Percentiles rank a stretch among this genome's conserved stretches.
Evolutionary conservation across 108 stramenopile species (phyloP).

Genomic region (Conticribra guillardii): DNA sequence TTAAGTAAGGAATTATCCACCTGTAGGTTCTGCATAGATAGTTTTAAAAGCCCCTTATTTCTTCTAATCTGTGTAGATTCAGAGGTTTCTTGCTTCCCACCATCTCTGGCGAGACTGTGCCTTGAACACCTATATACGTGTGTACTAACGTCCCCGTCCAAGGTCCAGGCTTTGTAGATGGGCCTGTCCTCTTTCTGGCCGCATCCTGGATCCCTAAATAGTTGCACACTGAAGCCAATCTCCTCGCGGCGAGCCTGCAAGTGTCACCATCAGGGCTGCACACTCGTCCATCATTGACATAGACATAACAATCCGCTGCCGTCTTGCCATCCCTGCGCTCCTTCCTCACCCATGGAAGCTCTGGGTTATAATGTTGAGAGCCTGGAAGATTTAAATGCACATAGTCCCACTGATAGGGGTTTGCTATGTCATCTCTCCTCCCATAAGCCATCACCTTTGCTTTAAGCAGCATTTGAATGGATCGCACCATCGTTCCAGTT

Average conservation of each 20-base stretch:
- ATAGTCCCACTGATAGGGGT: constrained; percentile 45
- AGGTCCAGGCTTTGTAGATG: constrained; percentile 37
- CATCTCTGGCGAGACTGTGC: constrained; percentile 23
- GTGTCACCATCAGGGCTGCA: constrained; percentile 4
- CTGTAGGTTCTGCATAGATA: constrained; percentile 43
- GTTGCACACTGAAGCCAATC: background rate
- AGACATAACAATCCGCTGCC: constrained; percentile 31
- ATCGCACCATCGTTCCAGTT: constrained; percentile 20
- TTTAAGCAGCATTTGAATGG: constrained; percentile 8
- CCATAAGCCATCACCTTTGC: constrained; percentile 31
- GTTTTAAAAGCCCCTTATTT: constrained; percentile 42
- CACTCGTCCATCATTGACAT: constrained; percentile 35
- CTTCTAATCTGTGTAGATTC: constrained; percentile 3
- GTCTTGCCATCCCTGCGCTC: constrained; percentile 22
- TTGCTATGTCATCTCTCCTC: constrained; percentile 6
- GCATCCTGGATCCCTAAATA: constrained; percentile 54
- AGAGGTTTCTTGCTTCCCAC: constrained; percentile 32
- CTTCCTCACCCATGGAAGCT: constrained; percentile 44
- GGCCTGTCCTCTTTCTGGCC: constrained; percentile 37
- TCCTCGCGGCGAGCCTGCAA: background rate
- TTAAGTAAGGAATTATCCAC: constrained; percentile 44
- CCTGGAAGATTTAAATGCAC: constrained; percentile 50
- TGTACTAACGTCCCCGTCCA: constrained; percentile 46
- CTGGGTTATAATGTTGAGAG: constrained; percentile 26
- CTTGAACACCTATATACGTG: constrained; percentile 15